Base-by-base conservation (phyloP, 208 protist genomes). In the Crithidia bombi region DNA sequence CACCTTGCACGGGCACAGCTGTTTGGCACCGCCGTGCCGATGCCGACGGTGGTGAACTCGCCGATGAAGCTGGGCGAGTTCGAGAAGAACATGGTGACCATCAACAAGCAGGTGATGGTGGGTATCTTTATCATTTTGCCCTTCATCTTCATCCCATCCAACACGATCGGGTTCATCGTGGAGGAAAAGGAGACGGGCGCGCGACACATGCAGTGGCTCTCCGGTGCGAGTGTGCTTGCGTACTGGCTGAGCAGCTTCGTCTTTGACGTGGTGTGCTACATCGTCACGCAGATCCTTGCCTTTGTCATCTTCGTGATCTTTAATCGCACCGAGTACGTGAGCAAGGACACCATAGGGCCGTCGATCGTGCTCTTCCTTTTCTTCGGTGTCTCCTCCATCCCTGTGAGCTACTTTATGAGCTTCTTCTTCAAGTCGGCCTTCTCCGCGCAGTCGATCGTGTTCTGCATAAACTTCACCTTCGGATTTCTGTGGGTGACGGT, bases 161-260 rank as follows among this genome's bases (percentile, higher is more conserved):
- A 92, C 67, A 87, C 72, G 30, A 86, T 96, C 54, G 68, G 76
- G 65, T 94, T 80, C 76, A 90, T 94, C 56, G 87, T 96, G 28
- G 68, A 77, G 36, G 91, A 96, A 72, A 89, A 86, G 51, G 85
- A 90, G 75, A 77, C 71, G 33, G 86, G 86, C 33, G 78, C 89
- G 30, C 79, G 80, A 41, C 91, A 94, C 69, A 81, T 94, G 74
- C 91, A 96, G 82, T 89, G 83, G 78, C 78, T 96, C 32, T 86
- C 89, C 5, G 91, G 91, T 36, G 83, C 78, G 25, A 87, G 79
- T 50, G 67, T 78, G 33, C 9, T 78, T 39, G 86, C 91, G 21
- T 94, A 91, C 69, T 96, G 91, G 91, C 28, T 86, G 44, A 91
- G 88, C 68, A 86, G 73, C 54, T 93, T 92, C 69, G 58, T 86